Base-by-base conservation (phyloP, 139 green algal species). In the Micractinium sp. region DNA sequence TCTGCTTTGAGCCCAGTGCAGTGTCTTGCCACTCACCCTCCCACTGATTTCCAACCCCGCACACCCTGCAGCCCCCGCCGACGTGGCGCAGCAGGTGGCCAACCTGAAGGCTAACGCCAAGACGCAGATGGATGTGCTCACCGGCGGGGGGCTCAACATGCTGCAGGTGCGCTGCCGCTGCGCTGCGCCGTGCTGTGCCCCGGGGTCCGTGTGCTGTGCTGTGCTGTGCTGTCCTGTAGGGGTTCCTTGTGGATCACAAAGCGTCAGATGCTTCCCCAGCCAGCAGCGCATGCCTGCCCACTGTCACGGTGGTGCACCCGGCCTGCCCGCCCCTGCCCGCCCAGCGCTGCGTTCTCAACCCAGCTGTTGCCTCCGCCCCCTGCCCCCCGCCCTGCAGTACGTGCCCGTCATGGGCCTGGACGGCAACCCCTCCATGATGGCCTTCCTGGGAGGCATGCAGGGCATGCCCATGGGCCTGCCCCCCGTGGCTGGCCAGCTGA, bases 371-470 rank as follows among this genome's bases (percentile, higher is more conserved):
- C 63, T 12, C 63, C 63, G 22, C 63, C 63, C 63, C 63, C 12
- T 12, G 3, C 12, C 63, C 63, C 9, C 63, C 63, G 3, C 4
- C 38, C 20, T 83, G 85, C 85, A 90, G 86, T 90, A 90, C 20
- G 77, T 90, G 61, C 86, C 86, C 13, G 78, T 90, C 19, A 90
- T 90, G 86, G 86, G 86, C 29, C 77, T 90, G 86, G 86, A 90
- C 31, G 85, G 85, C 41, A 82, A 82, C 35, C 77, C 77, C 56
- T 79, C 53, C 29, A 84, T 90, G 86, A 80, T 90, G 86, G 86
- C 86, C 36, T 71, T 90, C 41, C 77, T 90, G 77, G 86, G 86
- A 0, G 86, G 86, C 61, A 86, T 90, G 86, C 71, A 82, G 41
- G 85, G 85, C 85, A 88, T 88, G 85, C 77, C 36, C 69, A 82